Conservation (phyloP, 163 green algal genomes). For the Picocystis sp. region DNA sequence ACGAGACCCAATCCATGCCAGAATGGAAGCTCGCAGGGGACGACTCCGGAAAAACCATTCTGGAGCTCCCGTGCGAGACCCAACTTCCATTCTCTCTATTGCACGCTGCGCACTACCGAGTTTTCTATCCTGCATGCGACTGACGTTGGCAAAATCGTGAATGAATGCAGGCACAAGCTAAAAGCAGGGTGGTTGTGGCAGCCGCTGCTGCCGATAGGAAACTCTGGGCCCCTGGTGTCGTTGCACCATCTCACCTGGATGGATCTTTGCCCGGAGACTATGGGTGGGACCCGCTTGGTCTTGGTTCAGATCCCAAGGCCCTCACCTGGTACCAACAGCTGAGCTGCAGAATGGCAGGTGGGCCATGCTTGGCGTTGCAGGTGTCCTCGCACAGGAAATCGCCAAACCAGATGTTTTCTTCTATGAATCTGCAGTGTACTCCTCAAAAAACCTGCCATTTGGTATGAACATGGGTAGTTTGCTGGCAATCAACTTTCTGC, state of each 20-base stretch:
- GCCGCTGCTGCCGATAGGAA: constrained; percentile 14
- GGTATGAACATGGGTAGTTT: constrained; percentile 37
- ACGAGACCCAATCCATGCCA: too few relatives aligned
- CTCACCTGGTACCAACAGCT: constrained; percentile 64
- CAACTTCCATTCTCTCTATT: too few relatives aligned
- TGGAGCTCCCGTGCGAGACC: too few relatives aligned
- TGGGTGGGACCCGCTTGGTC: constrained; percentile 72
- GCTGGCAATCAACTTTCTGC: constrained; percentile 60
- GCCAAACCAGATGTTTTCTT: constrained; percentile 43
- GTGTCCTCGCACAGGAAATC: constrained; percentile 72
- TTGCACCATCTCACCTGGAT: constrained; percentile 51
- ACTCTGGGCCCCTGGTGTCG: constrained; percentile 40
- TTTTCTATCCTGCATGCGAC: too few relatives aligned
- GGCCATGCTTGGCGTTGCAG: constrained; percentile 81
- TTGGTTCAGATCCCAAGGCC: constrained; percentile 53
- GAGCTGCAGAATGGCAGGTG: constrained; percentile 79
- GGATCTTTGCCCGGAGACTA: constrained; percentile 47
- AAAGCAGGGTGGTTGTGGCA: constrained; percentile 9
- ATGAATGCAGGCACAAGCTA: too few relatives aligned
- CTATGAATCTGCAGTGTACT: constrained; percentile 16
- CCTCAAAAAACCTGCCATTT: not conserved
- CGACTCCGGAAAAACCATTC: too few relatives aligned
- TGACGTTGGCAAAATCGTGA: too few relatives aligned
- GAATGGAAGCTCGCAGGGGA: too few relatives aligned
- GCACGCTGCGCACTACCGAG: too few relatives aligned